Evolutionary conservation across 2,329 filamentous ascomycete species (phyloP), one percentile per base, ranked within the genome.

Genomic region (Xylariaceae sp.): DNA sequence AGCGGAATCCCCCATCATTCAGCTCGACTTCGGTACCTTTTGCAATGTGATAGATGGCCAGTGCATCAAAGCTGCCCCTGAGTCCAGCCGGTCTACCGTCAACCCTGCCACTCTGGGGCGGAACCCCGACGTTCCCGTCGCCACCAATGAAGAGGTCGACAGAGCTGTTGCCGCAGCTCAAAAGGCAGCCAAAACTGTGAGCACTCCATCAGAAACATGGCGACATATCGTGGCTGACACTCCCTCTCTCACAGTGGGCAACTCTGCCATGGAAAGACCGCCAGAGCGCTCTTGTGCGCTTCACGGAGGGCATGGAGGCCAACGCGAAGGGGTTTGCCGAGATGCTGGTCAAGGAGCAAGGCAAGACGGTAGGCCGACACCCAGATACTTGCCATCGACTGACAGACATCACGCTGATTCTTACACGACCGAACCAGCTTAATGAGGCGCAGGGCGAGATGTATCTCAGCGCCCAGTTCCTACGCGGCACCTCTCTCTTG

Each of bases 1-100:
- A n/a, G n/a, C n/a, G n/a, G n/a, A n/a, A n/a, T n/a, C n/a, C n/a
- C n/a, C n/a, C n/a, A 12, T 12, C 21, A 12, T 23, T 23, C 21
- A 7, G 8, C 15, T 42, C 3, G 32, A 39, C 26, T 45, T 45
- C 30, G 52, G 61, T 40, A 67, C 58, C 28, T 74, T 70, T 49
- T 58, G 60, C 38, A 75, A 74, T 55, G 59, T 70, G 35, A 64
- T 75, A 42, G 61, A 71, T 41, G 69, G 68, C 37, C 54, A 70
- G 51, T n/a, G n/a, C n/a, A n/a, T n/a, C n/a, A 53, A 65, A 38
- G 57, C 58, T 13, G 51, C 59, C 13, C 68, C 65, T 1, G 44
- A 56, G 17, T 49, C 60, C 34, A 70, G 63, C 10, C 63, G 67
- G 35, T 61, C 64, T 45, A 59, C 63, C 27, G 55, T 72, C 45